Percentiles rank a stretch among this genome's conserved stretches.
Evolutionary conservation across 2,329 filamentous ascomycete genomes (phyloP).

Genomic region (Alternaria dauci): DNA sequence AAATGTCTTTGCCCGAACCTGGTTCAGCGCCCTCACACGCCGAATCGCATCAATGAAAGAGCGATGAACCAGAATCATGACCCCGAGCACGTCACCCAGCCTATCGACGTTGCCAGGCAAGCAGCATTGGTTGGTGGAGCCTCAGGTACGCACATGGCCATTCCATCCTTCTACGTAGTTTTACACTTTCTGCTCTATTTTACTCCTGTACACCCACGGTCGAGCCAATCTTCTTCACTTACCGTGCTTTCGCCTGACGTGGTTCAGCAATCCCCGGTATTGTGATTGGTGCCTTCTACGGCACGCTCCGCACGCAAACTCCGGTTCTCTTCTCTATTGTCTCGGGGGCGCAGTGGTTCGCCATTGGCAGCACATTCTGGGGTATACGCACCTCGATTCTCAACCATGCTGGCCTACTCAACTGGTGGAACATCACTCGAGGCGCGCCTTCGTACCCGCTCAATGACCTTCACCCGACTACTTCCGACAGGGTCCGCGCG

Average conservation of each 20-base stretch:
- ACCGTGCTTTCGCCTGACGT: conserved; percentile 19
- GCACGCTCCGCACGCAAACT: conserved; percentile 69
- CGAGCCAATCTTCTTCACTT: background rate
- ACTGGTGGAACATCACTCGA: conserved; percentile 44
- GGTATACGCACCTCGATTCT: conserved; percentile 62
- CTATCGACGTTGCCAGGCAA: conserved; percentile 36
- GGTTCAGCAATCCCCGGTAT: conserved; percentile 71
- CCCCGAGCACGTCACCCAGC: conserved; percentile 36
- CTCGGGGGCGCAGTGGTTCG: conserved; percentile 82
- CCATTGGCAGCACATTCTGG: conserved; percentile 79
- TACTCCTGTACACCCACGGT: background rate
- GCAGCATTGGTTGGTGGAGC: conserved; percentile 40
- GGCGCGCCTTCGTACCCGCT: conserved; percentile 31
- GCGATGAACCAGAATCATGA: conserved; percentile 36
- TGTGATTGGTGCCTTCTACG: conserved; percentile 55
- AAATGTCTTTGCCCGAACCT: background rate
- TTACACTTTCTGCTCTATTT: background rate
- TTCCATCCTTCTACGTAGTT: conserved; percentile 5
- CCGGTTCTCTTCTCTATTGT: conserved; percentile 73
- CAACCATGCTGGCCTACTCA: conserved; percentile 38
- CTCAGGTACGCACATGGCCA: conserved; percentile 36
- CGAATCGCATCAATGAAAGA: conserved; percentile 27
- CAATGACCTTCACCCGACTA: conserved; percentile 58
- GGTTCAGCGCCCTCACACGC: conserved; percentile 3
- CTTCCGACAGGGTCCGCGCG: conserved; percentile 68